Conservation (phyloP, 139 green algal genomes). For the Micromonas commoda region DNA sequence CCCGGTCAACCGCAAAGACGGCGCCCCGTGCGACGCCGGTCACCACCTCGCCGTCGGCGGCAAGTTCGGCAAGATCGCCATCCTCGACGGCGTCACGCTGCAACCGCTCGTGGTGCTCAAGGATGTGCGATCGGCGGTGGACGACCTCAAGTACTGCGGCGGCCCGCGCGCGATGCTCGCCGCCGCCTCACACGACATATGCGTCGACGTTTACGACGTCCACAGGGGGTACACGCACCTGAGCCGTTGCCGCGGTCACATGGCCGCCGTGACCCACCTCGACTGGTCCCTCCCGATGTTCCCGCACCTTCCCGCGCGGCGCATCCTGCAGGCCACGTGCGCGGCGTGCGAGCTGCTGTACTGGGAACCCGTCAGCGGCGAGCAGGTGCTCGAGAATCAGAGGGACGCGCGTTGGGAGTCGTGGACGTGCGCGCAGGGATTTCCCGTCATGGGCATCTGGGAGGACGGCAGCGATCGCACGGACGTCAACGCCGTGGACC, state of each 20-base stretch:
- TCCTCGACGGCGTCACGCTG: neutral
- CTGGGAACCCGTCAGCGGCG: slow-evolving; percentile 23
- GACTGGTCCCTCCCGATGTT: slow-evolving; percentile 19
- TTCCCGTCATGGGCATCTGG: slow-evolving; percentile 44
- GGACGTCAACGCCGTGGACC: slow-evolving; percentile 53
- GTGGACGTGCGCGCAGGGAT: slow-evolving; percentile 8
- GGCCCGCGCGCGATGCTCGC: slow-evolving; percentile 41
- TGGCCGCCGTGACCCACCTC: slow-evolving; percentile 39
- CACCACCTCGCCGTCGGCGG: slow-evolving; percentile 7
- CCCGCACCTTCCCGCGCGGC: neutral
- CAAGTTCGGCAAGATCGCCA: neutral
- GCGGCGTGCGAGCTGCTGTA: neutral
- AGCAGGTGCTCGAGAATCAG: slow-evolving; percentile 51
- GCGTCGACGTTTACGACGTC: slow-evolving; percentile 57
- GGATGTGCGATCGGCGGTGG: slow-evolving; percentile 34
- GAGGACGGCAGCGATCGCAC: slow-evolving; percentile 51
- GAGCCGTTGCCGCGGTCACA: slow-evolving; percentile 44
- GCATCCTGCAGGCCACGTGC: neutral
- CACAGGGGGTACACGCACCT: slow-evolving; percentile 24
- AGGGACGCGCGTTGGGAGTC: slow-evolving; percentile 39
- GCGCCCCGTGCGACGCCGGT: neutral
- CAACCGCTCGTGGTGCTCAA: neutral
- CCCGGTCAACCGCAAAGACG: neutral
- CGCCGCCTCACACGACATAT: slow-evolving; percentile 47
- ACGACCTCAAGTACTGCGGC: slow-evolving; percentile 58